Percentiles rank a stretch among this genome's conserved stretches.
Evolutionary conservation across 371 early-diverging fungal genomes (phyloP).

Genomic region (Synchytrium microbalum): DNA sequence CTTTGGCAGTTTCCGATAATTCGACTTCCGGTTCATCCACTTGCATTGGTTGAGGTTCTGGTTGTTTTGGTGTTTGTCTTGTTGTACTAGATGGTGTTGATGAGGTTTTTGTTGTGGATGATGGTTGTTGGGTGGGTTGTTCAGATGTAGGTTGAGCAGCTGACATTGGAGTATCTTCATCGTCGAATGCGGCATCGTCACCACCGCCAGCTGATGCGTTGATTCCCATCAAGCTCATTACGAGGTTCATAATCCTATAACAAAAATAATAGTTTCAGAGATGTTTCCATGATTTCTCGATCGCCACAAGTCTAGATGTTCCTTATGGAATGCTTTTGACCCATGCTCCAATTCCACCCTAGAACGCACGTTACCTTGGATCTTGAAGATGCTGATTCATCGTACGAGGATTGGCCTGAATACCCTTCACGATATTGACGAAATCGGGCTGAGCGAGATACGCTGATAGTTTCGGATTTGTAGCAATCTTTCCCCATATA

Average conservation of each 20-base stretch:
- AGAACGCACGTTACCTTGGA: too few relatives aligned
- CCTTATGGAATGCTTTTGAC: too few relatives aligned
- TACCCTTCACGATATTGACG: constrained; percentile 51
- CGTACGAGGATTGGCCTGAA: constrained; percentile 34
- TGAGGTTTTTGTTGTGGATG: constrained; percentile 14
- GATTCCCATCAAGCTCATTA: constrained; percentile 68
- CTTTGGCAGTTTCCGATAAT: constrained; percentile 39
- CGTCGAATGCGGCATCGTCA: constrained; percentile 16
- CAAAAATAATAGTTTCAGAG: too few relatives aligned
- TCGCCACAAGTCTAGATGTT: too few relatives aligned
- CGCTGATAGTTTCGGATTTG: constrained; percentile 64
- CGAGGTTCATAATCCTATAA: constrained; percentile 63
- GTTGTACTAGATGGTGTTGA: constrained; percentile 16
- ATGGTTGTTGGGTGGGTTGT: constrained; percentile 14
- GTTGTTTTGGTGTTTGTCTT: constrained; percentile 21
- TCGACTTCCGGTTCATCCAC: constrained; percentile 20
- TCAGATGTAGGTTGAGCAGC: constrained; percentile 7
- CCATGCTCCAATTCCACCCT: too few relatives aligned
- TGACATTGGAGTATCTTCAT: constrained; percentile 8
- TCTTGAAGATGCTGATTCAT: constrained; percentile 12
- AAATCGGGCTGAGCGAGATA: constrained; percentile 65
- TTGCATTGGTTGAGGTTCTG: constrained; percentile 28
- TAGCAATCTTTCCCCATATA: constrained; percentile 61
- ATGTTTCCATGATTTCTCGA: too few relatives aligned
- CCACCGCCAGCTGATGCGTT: constrained; percentile 39